These are phyloP conservation scores for Amanita muscaria DNA, from an alignment of 768 basidiomycete genomes.

Conservation along the genomic window DNA sequence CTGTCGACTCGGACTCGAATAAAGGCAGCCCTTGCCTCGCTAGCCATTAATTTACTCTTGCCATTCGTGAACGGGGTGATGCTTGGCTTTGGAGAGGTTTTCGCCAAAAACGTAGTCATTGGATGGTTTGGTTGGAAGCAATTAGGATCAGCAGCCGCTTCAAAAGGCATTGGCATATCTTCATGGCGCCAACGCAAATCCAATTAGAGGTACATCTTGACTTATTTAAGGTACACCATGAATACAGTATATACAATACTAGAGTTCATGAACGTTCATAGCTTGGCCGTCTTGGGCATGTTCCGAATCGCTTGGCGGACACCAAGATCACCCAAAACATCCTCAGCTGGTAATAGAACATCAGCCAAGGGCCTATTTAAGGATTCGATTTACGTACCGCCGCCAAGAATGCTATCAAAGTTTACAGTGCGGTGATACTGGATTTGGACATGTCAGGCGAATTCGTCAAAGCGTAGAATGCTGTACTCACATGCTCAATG, in stretches of 20 bases:
- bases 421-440: slow-evolving; percentile 58
- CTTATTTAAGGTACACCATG: too few relatives aligned
- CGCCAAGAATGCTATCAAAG: slow-evolving; percentile 65
- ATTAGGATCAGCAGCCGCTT: slow-evolving; percentile 30
- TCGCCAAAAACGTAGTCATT: slow-evolving; percentile 71
- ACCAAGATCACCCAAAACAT: slow-evolving; percentile 74
- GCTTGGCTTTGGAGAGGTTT: slow-evolving; percentile 94
- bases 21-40: slow-evolving; percentile 58
- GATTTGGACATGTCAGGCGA: slow-evolving; percentile 14
- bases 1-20: slow-evolving; percentile 60
- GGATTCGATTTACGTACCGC: slow-evolving; percentile 29
- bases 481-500: slow-evolving; percentile 51
- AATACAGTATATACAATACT: background rate
- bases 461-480: slow-evolving; percentile 7
- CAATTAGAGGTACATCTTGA: background rate
- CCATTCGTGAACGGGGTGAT: slow-evolving; percentile 93
- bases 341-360: slow-evolving; percentile 42
- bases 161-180: slow-evolving; percentile 24
- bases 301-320: slow-evolving; percentile 70
- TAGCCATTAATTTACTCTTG: slow-evolving; percentile 77
- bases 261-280: slow-evolving; percentile 29
- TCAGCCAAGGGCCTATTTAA: background rate
- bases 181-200: slow-evolving; percentile 6
- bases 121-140: slow-evolving; percentile 42
- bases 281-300: slow-evolving; percentile 62